phyloP scores from a whole-genome alignment of 2,329 filamentous ascomycete genomes.

The Calonectria naviculata region DNA sequence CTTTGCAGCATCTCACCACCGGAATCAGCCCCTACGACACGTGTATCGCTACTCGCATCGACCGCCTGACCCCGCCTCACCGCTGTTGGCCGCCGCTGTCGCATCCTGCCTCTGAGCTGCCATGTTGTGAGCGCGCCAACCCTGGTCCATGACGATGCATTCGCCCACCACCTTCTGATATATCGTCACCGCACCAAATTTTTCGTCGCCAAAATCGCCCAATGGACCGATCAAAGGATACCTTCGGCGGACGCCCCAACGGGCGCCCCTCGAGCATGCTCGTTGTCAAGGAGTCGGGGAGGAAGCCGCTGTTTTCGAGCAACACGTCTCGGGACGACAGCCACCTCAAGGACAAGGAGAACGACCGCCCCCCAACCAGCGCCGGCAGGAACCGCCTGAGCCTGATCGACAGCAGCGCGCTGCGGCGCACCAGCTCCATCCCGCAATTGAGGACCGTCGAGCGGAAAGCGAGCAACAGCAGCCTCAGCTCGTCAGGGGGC shows the following conservation, averaged over 20 bases:
- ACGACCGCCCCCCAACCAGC: constrained; percentile 23
- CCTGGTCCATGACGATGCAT: constrained; percentile 28
- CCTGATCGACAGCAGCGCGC: constrained; percentile 20
- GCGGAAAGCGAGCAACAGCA: constrained; percentile 33
- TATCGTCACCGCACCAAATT: constrained; percentile 15
- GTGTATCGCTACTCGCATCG: constrained; percentile 1
- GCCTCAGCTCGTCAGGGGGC: constrained; percentile 41
- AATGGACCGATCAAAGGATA: constrained; percentile 42
- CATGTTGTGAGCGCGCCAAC: constrained; percentile 38
- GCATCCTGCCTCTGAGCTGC: not conserved
- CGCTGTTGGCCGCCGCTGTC: not conserved
- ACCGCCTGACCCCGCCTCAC: not conserved
- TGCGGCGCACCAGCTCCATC: constrained; percentile 33
- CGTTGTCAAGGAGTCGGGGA: constrained; percentile 52
- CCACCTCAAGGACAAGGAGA: constrained; percentile 33
- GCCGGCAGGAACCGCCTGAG: constrained; percentile 20
- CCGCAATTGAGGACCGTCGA: constrained; percentile 36
- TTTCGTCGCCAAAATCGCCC: constrained; percentile 11
- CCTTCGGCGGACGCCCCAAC: constrained; percentile 31
- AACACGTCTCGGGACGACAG: constrained; percentile 32
- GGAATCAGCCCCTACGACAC: not conserved
- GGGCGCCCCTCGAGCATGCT: constrained; percentile 41
- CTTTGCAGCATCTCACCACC: constrained; percentile 2
- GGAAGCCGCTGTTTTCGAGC: constrained; percentile 52
- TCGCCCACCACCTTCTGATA: constrained; percentile 24